phyloP scores from a whole-genome alignment of 2,329 filamentous ascomycete species.

The Neofusicoccum kwambonambiense region DNA sequence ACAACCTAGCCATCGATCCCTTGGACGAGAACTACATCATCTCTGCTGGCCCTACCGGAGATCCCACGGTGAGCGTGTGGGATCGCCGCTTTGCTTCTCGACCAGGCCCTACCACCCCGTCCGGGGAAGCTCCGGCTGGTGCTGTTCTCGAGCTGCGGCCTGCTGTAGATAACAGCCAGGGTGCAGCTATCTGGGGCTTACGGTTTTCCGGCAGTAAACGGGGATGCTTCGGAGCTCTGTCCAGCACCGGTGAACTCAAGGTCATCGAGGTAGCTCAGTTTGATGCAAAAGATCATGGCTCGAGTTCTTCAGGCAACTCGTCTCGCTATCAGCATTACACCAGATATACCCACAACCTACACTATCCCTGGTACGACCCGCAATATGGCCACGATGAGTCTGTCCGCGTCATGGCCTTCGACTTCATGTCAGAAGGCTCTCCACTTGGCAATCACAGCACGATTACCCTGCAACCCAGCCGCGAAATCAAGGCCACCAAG shows the following conservation, averaged over 20 bases:
- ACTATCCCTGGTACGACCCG: slow-evolving; percentile 47
- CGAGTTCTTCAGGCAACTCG: neutral
- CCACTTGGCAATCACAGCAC: slow-evolving; percentile 50
- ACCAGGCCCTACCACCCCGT: slow-evolving; percentile 29
- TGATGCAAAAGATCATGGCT: slow-evolving; percentile 28
- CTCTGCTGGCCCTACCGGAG: slow-evolving; percentile 69
- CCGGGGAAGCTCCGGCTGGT: slow-evolving; percentile 54
- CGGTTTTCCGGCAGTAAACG: slow-evolving; percentile 59
- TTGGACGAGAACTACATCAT: slow-evolving; percentile 81
- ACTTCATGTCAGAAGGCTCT: slow-evolving; percentile 54
- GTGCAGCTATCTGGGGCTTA: slow-evolving; percentile 60
- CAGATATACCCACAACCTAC: slow-evolving; percentile 42
- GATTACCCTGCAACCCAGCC: slow-evolving; percentile 53
- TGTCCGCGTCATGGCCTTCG: slow-evolving; percentile 57
- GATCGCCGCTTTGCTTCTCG: slow-evolving; percentile 59
- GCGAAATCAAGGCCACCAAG: slow-evolving; percentile 50
- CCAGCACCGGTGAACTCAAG: slow-evolving; percentile 60
- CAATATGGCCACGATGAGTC: slow-evolving; percentile 45
- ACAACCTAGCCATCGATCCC: slow-evolving; percentile 74
- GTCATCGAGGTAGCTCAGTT: slow-evolving; percentile 56
- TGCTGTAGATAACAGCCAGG: slow-evolving; percentile 49
- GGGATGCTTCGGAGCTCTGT: slow-evolving; percentile 58
- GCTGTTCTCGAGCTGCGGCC: slow-evolving; percentile 59
- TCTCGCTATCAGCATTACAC: slow-evolving; percentile 48
- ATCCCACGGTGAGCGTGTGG: slow-evolving; percentile 75